These are phyloP conservation scores for Lachancea sp. DNA, from an alignment of 805 yeast genomes.

Conservation along the genomic window DNA sequence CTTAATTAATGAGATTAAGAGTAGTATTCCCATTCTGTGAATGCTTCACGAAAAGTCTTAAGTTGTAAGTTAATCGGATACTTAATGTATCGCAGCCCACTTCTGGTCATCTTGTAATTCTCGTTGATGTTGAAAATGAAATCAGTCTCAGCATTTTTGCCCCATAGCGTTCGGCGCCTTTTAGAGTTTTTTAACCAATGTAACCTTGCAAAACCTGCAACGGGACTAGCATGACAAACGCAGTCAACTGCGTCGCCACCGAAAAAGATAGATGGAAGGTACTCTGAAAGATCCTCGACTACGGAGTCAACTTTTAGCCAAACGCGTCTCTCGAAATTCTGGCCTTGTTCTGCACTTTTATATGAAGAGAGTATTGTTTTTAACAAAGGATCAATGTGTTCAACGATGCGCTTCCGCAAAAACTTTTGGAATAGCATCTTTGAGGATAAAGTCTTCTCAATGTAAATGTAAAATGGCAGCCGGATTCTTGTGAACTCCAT, in stretches of 20 bases:
- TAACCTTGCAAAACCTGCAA: slow-evolving; percentile 29
- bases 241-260: slow-evolving; percentile 24
- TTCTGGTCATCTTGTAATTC: slow-evolving; percentile 19
- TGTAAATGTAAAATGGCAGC: slow-evolving; percentile 25
- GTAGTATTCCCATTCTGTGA: slow-evolving; percentile 27
- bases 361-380: slow-evolving; percentile 18
- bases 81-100: slow-evolving; percentile 25
- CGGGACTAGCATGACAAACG: slow-evolving; percentile 23
- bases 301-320: slow-evolving; percentile 12
- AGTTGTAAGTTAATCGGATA: slow-evolving; percentile 25
- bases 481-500: slow-evolving; percentile 15
- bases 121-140: slow-evolving; percentile 17
- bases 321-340: slow-evolving; percentile 16
- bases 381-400: slow-evolving; percentile 24
- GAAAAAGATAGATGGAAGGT: slow-evolving; percentile 22
- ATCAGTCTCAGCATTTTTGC: slow-evolving; percentile 22
- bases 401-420: slow-evolving; percentile 18
- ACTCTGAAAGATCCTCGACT: slow-evolving; percentile 15
- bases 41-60: slow-evolving; percentile 22
- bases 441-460: slow-evolving; percentile 19
- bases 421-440: slow-evolving; percentile 16
- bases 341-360: slow-evolving; percentile 13
- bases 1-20: neutral
- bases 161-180: slow-evolving; percentile 22
- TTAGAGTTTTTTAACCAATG: slow-evolving; percentile 30